Base-by-base conservation (phyloP, 371 early-diverging fungal species). In the Lichtheimia corymbifera region DNA sequence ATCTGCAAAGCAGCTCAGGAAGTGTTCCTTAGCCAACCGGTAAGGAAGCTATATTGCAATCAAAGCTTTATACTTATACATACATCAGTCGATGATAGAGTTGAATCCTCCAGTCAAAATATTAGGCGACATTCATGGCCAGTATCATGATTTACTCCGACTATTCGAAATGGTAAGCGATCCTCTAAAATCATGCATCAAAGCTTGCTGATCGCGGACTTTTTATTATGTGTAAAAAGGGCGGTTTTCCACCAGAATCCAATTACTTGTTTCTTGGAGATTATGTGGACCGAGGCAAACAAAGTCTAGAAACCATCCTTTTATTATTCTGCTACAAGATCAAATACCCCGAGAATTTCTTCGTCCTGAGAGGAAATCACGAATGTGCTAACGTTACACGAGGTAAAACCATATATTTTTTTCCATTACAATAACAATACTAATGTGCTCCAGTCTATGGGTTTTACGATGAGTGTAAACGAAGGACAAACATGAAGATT, bases 381-480 rank as follows among this genome's bases (percentile, higher is more conserved):
- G 99, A 99, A 78, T 94, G 95, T 66, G 97, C 97, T 12, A 93
- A 91, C 67, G 94, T 99, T 15, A 99, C 97, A 66, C 83, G 93
- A 80, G 98, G 84, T 71, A 71, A 88, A 20, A 11, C 35, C 9
- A 2, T 35, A 9, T 35, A 0, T 35, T 35, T 5, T 35, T 0
- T 28, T 28, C 0, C 11, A 35, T 2, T 4, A 35, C 9, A 9
- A 35, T 9, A 35, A 35, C 2, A 6, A 35, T 35, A 28, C 35
- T 35, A 9, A 35, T 9, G 11, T 35, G 6, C 11, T 35, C 15
- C 55, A 67, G 68, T 99, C 24, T 99, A 99, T 74, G 99, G 99
- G 4, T 99, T 99, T 74, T 99, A 97, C 74, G 99, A 99, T 72
- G 99, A 99, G 76, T 97, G 97, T 85, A 99, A 98, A 77, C 90